Evolutionary conservation across 176 grass and related monocot species (phyloP), one percentile per base, ranked within the genome.

Genomic region (Oryza glaberrima): DNA sequence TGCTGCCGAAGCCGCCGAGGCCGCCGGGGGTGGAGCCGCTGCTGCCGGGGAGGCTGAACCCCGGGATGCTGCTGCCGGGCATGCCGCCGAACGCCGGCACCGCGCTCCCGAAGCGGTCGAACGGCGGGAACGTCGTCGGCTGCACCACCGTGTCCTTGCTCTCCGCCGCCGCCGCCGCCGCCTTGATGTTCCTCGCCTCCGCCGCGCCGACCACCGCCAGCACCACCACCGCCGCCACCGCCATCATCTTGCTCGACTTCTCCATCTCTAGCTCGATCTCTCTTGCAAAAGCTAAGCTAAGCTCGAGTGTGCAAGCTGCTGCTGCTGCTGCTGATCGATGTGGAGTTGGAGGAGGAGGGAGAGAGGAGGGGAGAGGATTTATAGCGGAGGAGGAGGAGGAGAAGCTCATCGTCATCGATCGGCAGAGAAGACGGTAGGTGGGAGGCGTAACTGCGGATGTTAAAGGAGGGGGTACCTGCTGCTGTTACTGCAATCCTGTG

Each of bases 151-250:
- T 76, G 75, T 86, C 81, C 72, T 84, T 84, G 82, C 61, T 84
- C 70, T 43, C 76, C 30, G 76, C 44, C 26, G 80, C 75, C 49
- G 76, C 51, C 26, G 34, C 4, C 34, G 28, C 28, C 28, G 81
- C 84, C 88, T 88, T 96, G 81, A 96, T 83, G 82, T 86, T 84
- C 73, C 94, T 87, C 75, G 90, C 94, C 80, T 93, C 87, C 40
- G 82, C 85, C 81, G 86, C 56, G 12, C 72, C 77, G 36, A 66
- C 70, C 32, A 77, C 35, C 51, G 78, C 85, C 11, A 96, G 65
- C 15, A 68, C 84, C 58, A 89, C 54, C 79, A 91, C 83, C 9
- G 85, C 90, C 71, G 49, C 76, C 49, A 79, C 44, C 51, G 67
- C 19, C 67, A 69, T 54, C 83, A 90, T 47, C 89, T 91, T 93